Conservation (phyloP, 257 asterid species). For the Craterostigma plantagineum region DNA sequence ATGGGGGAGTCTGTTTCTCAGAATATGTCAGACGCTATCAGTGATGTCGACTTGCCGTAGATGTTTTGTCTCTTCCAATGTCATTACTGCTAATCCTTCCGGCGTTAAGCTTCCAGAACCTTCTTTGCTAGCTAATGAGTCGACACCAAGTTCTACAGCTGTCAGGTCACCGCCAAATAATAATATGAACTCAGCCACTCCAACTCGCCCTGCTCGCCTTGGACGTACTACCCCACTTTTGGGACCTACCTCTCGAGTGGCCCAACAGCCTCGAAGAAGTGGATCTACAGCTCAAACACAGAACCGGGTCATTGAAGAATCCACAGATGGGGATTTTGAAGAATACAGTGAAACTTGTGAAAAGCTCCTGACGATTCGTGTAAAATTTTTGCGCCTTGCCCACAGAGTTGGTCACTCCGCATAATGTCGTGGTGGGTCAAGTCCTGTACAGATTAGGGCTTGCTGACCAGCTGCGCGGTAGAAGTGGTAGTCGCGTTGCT, state of each 20-base stretch:
- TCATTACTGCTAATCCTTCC: slow-evolving; percentile 18
- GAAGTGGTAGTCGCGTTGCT: slow-evolving; percentile 81
- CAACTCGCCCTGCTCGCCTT: slow-evolving; percentile 83
- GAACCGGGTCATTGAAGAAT: slow-evolving; percentile 58
- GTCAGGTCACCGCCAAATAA: too few relatives aligned
- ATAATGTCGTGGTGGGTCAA: slow-evolving; percentile 95
- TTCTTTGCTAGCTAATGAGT: slow-evolving; percentile 17
- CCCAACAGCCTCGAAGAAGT: slow-evolving; percentile 66
- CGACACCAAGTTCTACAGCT: slow-evolving; percentile 11
- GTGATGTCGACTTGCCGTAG: slow-evolving; percentile 18
- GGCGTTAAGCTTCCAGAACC: slow-evolving; percentile 16
- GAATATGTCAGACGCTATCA: slow-evolving; percentile 6
- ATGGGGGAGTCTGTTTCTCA: slow-evolving; percentile 15
- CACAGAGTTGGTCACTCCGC: slow-evolving; percentile 93
- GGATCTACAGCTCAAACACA: slow-evolving; percentile 48
- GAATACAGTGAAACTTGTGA: slow-evolving; percentile 96
- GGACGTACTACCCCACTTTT: slow-evolving; percentile 70
- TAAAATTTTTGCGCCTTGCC: slow-evolving; percentile 90
- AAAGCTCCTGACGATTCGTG: slow-evolving; percentile 96
- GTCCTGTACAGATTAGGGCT: slow-evolving; percentile 87
- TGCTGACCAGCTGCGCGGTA: slow-evolving; percentile 90
- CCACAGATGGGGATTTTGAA: slow-evolving; percentile 61
- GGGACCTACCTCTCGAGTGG: slow-evolving; percentile 59
- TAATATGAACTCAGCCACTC: slow-evolving; percentile 12
- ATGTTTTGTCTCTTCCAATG: slow-evolving; percentile 18